Conservation (phyloP, 495 filamentous ascomycete genomes). For the Aspergillus bertholletiae region DNA sequence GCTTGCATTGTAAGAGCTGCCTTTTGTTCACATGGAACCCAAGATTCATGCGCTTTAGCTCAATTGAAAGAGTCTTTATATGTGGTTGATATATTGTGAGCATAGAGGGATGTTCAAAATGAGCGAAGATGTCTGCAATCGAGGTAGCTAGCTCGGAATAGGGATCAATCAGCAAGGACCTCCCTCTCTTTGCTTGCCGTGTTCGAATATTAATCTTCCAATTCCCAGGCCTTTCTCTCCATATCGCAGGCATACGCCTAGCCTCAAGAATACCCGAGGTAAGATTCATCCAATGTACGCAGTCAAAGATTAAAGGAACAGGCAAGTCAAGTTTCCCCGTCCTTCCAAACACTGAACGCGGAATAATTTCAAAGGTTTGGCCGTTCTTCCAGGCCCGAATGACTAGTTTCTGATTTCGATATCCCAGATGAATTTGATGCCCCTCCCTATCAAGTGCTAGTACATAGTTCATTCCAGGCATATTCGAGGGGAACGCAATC, state of each 20-base stretch:
- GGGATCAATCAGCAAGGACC: constrained; percentile 28
- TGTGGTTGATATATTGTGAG: constrained; percentile 34
- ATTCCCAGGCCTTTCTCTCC: no score
- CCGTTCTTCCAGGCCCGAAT: constrained; percentile 11
- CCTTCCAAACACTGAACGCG: constrained; percentile 30
- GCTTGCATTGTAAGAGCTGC: constrained; percentile 18
- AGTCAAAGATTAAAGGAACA: constrained; percentile 37
- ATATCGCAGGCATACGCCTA: no score
- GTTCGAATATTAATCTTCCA: no score
- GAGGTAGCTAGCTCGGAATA: constrained; percentile 17
- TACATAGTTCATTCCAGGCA: constrained; percentile 44
- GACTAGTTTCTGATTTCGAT: constrained; percentile 23
- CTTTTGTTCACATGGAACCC: constrained; percentile 38
- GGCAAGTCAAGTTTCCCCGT: constrained; percentile 38
- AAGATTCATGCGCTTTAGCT: constrained; percentile 49
- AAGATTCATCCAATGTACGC: constrained; percentile 58
- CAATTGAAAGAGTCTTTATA: constrained; percentile 24
- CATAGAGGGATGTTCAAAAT: constrained; percentile 27
- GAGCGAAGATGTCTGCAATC: constrained; percentile 28
- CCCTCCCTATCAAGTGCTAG: constrained; percentile 21
- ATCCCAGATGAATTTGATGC: constrained; percentile 39
- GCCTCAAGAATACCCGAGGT: no score
- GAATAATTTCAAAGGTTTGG: constrained; percentile 42
- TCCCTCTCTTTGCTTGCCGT: constrained; percentile 14
- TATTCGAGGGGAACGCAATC: constrained; percentile 38